Evolutionary conservation across 2,329 filamentous ascomycete genomes (phyloP), one percentile per base, ranked within the genome.

Genomic region (Colletotrichum sidae): DNA sequence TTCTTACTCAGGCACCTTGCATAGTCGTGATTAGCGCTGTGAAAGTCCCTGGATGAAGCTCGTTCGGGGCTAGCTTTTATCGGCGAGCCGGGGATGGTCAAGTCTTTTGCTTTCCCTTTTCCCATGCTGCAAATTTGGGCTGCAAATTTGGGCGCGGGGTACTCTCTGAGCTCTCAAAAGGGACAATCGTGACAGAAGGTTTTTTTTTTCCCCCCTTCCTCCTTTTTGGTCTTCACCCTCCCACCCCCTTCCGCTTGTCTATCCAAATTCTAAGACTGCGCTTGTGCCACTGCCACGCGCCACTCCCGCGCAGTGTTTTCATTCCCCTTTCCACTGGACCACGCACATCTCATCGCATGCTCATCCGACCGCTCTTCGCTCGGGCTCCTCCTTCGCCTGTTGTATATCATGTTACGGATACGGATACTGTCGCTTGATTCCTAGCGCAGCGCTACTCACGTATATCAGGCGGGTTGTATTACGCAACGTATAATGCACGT

Each of bases 381-480:
- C 38, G 25, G 13, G 45, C 25, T 25, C 25, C 25, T 25, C 25
- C 25, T 25, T 25, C 25, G 25, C 25, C 25, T 25, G 25, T 25
- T 25, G 25, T 5, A 25, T 2, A 25, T 25, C 25, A 25, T 25
- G 25, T 25, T 25, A 25, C 12, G 39, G 17, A 35, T 25, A 25
- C 12, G 39, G 17, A 35, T 12, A n/a, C 59, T 49, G 10, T 50
- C 49, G 55, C 55, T 64, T 65, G 57, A 50, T 61, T 65, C 46
- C 62, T 61, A 65, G 46, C 51, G 57, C 35, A 6, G 25, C 15
- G 25, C 25, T 25, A 25, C 25, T 25, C 25, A 25, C 25, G 25
- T 10, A 54, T 42, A 47, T 37, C 12, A 17, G 38, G 60, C 44
- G 60, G 50, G 42, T 46, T 49, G 39, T 53, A 35, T 42, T 13